Percentiles rank a stretch among this genome's conserved stretches.
phyloP scores from a whole-genome alignment of 345 rosid genomes.

The Eucalyptus pauciflora region DNA sequence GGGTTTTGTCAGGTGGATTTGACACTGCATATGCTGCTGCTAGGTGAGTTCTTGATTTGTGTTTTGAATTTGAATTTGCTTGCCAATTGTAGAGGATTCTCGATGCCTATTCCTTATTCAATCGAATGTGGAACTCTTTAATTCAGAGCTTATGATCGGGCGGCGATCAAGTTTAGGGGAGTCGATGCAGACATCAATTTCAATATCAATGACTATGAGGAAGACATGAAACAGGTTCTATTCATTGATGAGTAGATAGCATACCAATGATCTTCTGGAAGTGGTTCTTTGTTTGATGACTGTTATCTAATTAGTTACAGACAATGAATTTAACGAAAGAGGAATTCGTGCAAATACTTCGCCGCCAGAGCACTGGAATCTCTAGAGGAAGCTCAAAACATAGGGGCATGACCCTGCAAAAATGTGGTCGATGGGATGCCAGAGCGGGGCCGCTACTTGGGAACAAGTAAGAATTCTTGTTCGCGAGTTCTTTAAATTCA shows the following conservation, averaged over 20 bases:
- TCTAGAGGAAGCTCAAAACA: constrained; percentile 50
- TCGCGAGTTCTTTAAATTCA: background rate
- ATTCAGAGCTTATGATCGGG: constrained; percentile 58
- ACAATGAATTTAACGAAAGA: constrained; percentile 37
- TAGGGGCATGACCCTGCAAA: constrained; percentile 47
- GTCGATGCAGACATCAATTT: constrained; percentile 62
- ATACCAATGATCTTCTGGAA: background rate
- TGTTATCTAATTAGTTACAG: constrained; percentile 7
- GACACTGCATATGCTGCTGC: constrained; percentile 98
- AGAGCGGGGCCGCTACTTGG: constrained; percentile 52
- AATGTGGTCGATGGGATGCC: constrained; percentile 57
- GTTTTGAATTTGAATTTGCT: background rate
- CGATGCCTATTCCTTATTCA: background rate
- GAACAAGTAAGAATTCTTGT: constrained; percentile 34
- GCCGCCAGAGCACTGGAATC: constrained; percentile 58
- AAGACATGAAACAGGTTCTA: constrained; percentile 46
- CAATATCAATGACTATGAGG: constrained; percentile 35
- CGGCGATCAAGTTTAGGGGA: constrained; percentile 71
- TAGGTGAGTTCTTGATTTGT: constrained; percentile 21
- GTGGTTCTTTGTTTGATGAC: background rate
- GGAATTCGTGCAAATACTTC: constrained; percentile 50
- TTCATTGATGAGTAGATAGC: background rate
- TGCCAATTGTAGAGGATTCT: background rate
- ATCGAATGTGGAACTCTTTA: background rate
- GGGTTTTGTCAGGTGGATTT: constrained; percentile 59